A percentile compares a stretch with the other conserved stretches of the same genome.
Evolutionary conservation across 2,329 filamentous ascomycete genomes (phyloP).

Genomic region (Venturiaceae sp.): DNA sequence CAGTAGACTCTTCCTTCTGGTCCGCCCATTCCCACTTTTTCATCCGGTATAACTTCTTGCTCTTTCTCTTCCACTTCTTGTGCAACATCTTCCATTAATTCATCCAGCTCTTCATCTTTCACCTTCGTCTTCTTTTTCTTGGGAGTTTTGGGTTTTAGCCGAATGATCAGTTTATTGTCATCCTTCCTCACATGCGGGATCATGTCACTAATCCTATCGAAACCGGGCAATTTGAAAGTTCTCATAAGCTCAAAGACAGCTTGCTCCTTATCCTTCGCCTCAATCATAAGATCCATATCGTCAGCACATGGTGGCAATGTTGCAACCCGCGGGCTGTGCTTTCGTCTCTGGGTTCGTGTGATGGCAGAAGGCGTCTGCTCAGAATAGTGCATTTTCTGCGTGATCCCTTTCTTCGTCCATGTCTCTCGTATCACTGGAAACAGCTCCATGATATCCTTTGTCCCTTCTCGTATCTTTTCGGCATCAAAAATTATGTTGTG

Average conservation of each 20-base stretch:
- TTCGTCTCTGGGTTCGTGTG: conserved; percentile 67
- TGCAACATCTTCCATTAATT: conserved; percentile 27
- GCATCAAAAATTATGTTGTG: conserved; percentile 88
- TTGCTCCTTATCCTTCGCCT: conserved; percentile 97
- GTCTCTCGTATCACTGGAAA: conserved; percentile 72
- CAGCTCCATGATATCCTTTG: conserved; percentile 65
- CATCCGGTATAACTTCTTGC: conserved; percentile 41
- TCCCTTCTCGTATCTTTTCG: conserved; percentile 67
- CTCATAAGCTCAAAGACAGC: conserved; percentile 92
- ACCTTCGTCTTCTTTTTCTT: conserved; percentile 19
- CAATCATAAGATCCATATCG: conserved; percentile 96
- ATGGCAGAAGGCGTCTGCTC: conserved; percentile 70
- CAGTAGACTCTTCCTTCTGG: conserved; percentile 76
- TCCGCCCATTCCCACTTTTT: conserved; percentile 80
- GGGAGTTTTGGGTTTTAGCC: conserved; percentile 30
- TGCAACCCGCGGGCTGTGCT: conserved; percentile 72
- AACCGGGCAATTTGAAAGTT: conserved; percentile 73
- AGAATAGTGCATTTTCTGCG: conserved; percentile 95
- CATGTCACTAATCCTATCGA: conserved; percentile 65
- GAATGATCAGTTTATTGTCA: conserved; percentile 52
- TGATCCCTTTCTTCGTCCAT: conserved; percentile 76
- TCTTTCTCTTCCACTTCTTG: conserved; percentile 20
- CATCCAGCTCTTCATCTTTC: conserved; percentile 27
- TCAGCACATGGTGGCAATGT: conserved; percentile 72
- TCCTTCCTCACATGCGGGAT: conserved; percentile 68